phyloP scores from a whole-genome alignment of 169 alveolate genomes.

The Blepharisma undulans region DNA sequence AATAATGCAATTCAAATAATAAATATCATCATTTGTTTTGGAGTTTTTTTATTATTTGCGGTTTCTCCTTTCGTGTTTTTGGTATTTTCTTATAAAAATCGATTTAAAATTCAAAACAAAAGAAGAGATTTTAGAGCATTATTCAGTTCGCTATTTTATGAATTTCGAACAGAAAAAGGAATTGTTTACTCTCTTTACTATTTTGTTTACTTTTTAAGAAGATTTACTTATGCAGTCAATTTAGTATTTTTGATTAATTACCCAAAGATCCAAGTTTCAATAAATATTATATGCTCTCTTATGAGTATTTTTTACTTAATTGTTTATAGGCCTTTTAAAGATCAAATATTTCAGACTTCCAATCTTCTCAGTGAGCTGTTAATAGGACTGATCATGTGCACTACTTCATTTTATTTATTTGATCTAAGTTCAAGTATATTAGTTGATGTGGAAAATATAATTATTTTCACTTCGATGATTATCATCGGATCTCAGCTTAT shows the following conservation, averaged over 20 bases:
- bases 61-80: neutral
- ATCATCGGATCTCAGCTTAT: neutral
- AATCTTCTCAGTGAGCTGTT: neutral
- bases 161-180: neutral
- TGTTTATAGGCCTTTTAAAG: neutral
- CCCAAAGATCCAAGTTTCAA: neutral
- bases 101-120: neutral
- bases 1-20: neutral
- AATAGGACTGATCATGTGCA: neutral
- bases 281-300: neutral
- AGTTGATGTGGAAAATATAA: neutral
- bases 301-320: neutral
- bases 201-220: conserved; percentile 11
- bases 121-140: neutral
- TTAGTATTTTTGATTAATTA: neutral
- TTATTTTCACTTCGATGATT: neutral
- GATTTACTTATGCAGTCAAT: neutral
- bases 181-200: neutral
- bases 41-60: neutral
- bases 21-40: neutral
- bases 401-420: neutral
- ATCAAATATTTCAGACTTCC: neutral
- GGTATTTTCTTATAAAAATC: neutral
- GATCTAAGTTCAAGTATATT: neutral
- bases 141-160: neutral